Evolutionary conservation across 2,329 filamentous ascomycete species (phyloP), one percentile per base, ranked within the genome.

Genomic region (Aspergillus sp.): DNA sequence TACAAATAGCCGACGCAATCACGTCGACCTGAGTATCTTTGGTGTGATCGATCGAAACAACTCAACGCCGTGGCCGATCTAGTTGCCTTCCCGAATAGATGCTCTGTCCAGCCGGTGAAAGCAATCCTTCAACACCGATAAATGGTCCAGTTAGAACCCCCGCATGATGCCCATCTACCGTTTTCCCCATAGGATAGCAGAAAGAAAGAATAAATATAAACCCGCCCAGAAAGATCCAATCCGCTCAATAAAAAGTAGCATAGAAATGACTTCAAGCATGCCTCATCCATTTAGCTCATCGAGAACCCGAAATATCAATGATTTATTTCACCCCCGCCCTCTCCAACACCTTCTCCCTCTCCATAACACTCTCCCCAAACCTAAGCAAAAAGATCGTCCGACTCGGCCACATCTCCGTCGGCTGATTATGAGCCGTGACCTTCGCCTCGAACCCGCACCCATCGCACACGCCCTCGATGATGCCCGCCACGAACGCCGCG

Each of bases 331-430:
- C 69, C 10, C 81, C 81, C 4, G 78, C 79, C 77, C 89, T 87
- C 59, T 87, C 89, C 68, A 96, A 75, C 69, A 92, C 90, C 62
- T 88, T 88, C 82, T 99, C 95, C 73, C 95, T 83, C 81, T 98
- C 94, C 75, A 98, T 81, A 47, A 98, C 94, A 75, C 92, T 90
- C n/a, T 87, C 83, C 65, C 91, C 88, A 74, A 99, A 99, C 77
- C 94, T 92, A 71, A 99, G 88, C 74, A 99, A 77, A 73, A 97
- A 99, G 32, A 99, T 93, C 49, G 95, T 99, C 81, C 95, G 91
- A 36, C 91, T 91, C 0, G 95, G 95, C 93, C 94, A 98, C 87
- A 98, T 89, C 71, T 94, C 91, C 62, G 81, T 84, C 49, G 75
- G 81, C 31, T 84, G 87, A 63, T 87, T 92, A 75, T 99, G 95